Evolutionary conservation across 805 yeast genomes (phyloP).

Genomic region (Kazachstania psychrophila): DNA sequence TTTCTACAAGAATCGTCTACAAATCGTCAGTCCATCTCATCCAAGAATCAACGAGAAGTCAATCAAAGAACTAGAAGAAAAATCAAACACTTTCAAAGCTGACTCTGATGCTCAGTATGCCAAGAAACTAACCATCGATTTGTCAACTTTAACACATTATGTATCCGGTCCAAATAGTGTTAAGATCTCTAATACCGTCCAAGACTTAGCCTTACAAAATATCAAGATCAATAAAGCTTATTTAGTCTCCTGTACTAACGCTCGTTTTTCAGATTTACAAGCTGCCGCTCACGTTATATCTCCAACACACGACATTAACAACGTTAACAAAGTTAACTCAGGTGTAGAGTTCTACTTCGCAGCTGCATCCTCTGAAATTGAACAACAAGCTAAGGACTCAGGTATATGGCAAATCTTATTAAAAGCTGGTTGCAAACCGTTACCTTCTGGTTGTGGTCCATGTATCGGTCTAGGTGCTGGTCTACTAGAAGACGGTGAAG

Average conservation of each 20-base stretch:
- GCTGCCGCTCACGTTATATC: slow-evolving; percentile 87
- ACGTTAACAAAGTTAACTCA: slow-evolving; percentile 60
- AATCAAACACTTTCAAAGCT: slow-evolving; percentile 30
- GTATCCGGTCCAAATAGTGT: slow-evolving; percentile 97
- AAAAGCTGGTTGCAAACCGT: slow-evolving; percentile 88
- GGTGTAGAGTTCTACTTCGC: slow-evolving; percentile 95
- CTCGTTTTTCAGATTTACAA: slow-evolving; percentile 82
- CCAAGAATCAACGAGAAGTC: slow-evolving; percentile 68
- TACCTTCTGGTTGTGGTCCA: slow-evolving; percentile 99
- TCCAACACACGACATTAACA: slow-evolving; percentile 22
- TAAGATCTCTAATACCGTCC: slow-evolving; percentile 72
- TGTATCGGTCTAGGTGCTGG: slow-evolving; percentile 98
- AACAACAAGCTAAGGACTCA: slow-evolving; percentile 76
- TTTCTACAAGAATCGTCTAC: slow-evolving; percentile 64
- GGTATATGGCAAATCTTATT: slow-evolving; percentile 91
- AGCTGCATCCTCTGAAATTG: slow-evolving; percentile 92
- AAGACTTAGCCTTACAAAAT: slow-evolving; percentile 62
- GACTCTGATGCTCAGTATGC: slow-evolving; percentile 82
- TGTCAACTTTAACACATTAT: slow-evolving; percentile 73
- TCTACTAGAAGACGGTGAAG: slow-evolving; percentile 86
- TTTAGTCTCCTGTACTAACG: slow-evolving; percentile 95
- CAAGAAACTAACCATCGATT: slow-evolving; percentile 74
- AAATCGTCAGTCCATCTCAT: slow-evolving; percentile 51
- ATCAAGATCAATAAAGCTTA: slow-evolving; percentile 87
- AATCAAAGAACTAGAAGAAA: slow-evolving; percentile 33